These are phyloP conservation scores for Mortierella sp. DNA, from an alignment of 371 early-diverging fungal species.

Conservation along the genomic window DNA sequence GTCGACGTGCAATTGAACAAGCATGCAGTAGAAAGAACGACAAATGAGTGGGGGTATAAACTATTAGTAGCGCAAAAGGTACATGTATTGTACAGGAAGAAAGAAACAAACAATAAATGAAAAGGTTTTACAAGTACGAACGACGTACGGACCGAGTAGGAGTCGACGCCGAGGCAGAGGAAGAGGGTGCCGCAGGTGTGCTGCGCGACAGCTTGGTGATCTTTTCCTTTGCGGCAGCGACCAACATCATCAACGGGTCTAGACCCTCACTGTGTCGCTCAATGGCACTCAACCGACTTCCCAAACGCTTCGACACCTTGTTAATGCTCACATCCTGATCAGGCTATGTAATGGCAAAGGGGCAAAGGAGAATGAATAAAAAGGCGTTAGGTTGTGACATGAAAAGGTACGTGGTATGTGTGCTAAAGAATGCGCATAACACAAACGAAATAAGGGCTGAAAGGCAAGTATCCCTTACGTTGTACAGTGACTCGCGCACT, in stretches of 20 bases:
- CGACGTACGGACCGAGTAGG: not conserved
- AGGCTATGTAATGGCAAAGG: slow-evolving; percentile 17
- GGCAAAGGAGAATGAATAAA: not conserved
- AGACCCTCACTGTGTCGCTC: slow-evolving; percentile 40
- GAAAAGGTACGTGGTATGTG: not conserved
- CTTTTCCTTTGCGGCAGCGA: slow-evolving; percentile 32
- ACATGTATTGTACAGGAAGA: not conserved
- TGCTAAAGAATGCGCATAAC: not conserved
- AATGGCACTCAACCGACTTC: slow-evolving; percentile 32
- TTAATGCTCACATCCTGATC: slow-evolving; percentile 50
- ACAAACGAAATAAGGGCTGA: not conserved
- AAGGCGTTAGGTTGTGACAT: not conserved
- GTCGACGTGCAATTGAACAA: not conserved
- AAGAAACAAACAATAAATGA: not conserved
- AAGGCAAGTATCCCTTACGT: slow-evolving; percentile 21
- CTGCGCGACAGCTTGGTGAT: slow-evolving; percentile 9
- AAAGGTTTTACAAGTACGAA: not conserved
- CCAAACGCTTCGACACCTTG: slow-evolving; percentile 47
- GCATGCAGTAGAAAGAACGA: not conserved
- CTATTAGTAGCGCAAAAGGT: not conserved
- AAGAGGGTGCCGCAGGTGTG: not conserved
- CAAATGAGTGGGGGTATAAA: not conserved
- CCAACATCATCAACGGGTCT: slow-evolving; percentile 41
- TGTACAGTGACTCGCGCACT: slow-evolving; percentile 31
- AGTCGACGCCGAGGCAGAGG: not conserved